Conservation (phyloP, 2,329 filamentous ascomycete genomes). For the Dichotomopilus funicola region DNA sequence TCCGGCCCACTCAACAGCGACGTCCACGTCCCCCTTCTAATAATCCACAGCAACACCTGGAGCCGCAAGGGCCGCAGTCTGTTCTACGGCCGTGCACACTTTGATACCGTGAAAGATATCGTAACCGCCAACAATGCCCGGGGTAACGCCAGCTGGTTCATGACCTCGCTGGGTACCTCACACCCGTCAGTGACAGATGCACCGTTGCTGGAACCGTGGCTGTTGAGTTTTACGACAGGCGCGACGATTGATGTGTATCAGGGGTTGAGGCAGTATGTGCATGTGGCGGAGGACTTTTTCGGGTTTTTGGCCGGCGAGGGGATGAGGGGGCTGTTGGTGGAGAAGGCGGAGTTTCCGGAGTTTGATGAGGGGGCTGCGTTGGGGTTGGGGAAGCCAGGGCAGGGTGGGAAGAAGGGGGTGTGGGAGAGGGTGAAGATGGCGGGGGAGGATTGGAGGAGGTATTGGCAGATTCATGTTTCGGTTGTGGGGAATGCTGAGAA, state of each 20-base stretch:
- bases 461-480: slow-evolving; percentile 39
- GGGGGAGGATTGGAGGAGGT: slow-evolving; percentile 34
- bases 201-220: slow-evolving; percentile 54
- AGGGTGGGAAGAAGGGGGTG: slow-evolving; percentile 20
- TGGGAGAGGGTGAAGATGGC: slow-evolving; percentile 27
- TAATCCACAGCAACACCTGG: slow-evolving; percentile 62
- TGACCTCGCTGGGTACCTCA: slow-evolving; percentile 47
- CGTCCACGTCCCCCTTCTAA: slow-evolving; percentile 50
- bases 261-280: slow-evolving; percentile 54
- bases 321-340: slow-evolving; percentile 42
- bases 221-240: slow-evolving; percentile 56
- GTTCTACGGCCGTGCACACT: slow-evolving; percentile 60
- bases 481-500: background rate
- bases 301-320: slow-evolving; percentile 38
- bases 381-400: slow-evolving; percentile 31
- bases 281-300: slow-evolving; percentile 52
- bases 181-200: slow-evolving; percentile 63
- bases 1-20: slow-evolving; percentile 56
- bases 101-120: slow-evolving; percentile 54
- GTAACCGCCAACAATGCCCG: slow-evolving; percentile 41
- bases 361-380: slow-evolving; percentile 29
- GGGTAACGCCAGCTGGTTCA: slow-evolving; percentile 44
- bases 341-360: slow-evolving; percentile 41
- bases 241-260: slow-evolving; percentile 50
- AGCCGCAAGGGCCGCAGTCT: slow-evolving; percentile 45